Evolutionary conservation across 495 filamentous ascomycete species (phyloP).

Genomic region (Penicillium coffeae): DNA sequence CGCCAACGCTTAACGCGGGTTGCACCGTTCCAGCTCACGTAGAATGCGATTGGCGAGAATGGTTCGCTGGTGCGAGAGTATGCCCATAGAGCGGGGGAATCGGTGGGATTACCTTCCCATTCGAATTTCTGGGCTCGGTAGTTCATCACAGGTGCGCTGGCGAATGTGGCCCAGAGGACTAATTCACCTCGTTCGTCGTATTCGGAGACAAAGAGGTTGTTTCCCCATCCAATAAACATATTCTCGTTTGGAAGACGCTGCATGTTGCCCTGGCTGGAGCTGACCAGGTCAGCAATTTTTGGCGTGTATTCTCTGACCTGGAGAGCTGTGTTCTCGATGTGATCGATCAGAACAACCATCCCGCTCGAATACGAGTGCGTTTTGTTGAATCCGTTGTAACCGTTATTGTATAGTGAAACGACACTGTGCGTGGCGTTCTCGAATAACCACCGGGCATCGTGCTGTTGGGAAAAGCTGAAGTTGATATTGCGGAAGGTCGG

Average conservation of each 20-base stretch:
- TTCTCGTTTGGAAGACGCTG: constrained; percentile 55
- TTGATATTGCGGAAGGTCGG: constrained; percentile 46
- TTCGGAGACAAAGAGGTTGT: constrained; percentile 55
- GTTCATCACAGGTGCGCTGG: constrained; percentile 37
- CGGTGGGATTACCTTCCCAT: constrained; percentile 42
- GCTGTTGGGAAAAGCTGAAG: constrained; percentile 59
- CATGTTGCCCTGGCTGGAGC: constrained; percentile 59
- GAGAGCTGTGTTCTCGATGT: constrained; percentile 47
- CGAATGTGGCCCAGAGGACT: constrained; percentile 44
- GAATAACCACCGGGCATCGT: constrained; percentile 55
- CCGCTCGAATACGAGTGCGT: constrained; percentile 50
- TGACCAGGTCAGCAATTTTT: constrained; percentile 40
- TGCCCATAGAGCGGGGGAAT: constrained; percentile 41
- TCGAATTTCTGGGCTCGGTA: constrained; percentile 44
- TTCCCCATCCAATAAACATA: constrained; percentile 59
- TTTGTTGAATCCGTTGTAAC: constrained; percentile 45
- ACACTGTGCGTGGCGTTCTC: constrained; percentile 49
- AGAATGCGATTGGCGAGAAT: constrained; percentile 33
- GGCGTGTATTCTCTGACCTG: constrained; percentile 41
- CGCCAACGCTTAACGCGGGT: constrained; percentile 40
- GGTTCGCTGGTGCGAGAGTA: constrained; percentile 32
- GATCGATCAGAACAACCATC: constrained; percentile 56
- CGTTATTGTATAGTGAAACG: constrained; percentile 57
- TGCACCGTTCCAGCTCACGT: constrained; percentile 49
- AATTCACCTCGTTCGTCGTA: constrained; percentile 52